Evolutionary conservation across 2,329 filamentous ascomycete genomes (phyloP).

Genomic region (Cladosporium velox): DNA sequence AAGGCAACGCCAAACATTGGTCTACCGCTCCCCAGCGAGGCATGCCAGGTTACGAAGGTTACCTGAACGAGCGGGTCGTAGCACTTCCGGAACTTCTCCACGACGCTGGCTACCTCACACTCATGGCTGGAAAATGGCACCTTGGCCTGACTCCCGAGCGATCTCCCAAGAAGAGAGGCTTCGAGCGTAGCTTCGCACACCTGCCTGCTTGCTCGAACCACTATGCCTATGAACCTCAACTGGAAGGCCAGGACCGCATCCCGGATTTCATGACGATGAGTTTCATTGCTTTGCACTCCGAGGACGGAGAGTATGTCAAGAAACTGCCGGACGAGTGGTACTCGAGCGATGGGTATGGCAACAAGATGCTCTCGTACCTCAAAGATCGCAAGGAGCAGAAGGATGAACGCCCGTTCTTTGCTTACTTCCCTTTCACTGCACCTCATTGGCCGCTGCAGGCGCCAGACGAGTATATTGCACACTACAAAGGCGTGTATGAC

Average conservation of each 20-base stretch:
- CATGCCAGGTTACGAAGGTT: slow-evolving; percentile 64
- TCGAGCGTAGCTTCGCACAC: slow-evolving; percentile 61
- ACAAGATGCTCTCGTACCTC: slow-evolving; percentile 43
- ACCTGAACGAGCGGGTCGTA: slow-evolving; percentile 61
- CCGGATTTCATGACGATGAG: slow-evolving; percentile 47
- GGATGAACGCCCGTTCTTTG: slow-evolving; percentile 57
- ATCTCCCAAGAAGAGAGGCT: slow-evolving; percentile 59
- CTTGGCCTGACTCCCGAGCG: slow-evolving; percentile 60
- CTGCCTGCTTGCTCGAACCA: slow-evolving; percentile 63
- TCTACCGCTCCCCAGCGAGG: slow-evolving; percentile 57
- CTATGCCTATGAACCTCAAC: slow-evolving; percentile 56
- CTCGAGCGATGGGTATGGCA: slow-evolving; percentile 42
- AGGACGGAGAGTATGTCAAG: slow-evolving; percentile 44
- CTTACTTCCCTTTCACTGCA: slow-evolving; percentile 62
- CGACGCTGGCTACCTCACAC: slow-evolving; percentile 61
- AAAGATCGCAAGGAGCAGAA: slow-evolving; percentile 40
- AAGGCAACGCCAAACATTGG: slow-evolving; percentile 47
- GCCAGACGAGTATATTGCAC: slow-evolving; percentile 55
- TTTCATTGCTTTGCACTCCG: slow-evolving; percentile 43
- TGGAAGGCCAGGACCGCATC: slow-evolving; percentile 39
- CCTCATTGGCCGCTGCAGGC: slow-evolving; percentile 66
- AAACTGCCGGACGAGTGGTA: slow-evolving; percentile 44
- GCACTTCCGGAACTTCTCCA: slow-evolving; percentile 60
- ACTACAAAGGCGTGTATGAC: slow-evolving; percentile 62
- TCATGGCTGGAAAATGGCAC: slow-evolving; percentile 67